phyloP scores from a whole-genome alignment of 257 asterid species.

The Ophiorrhiza pumila region DNA sequence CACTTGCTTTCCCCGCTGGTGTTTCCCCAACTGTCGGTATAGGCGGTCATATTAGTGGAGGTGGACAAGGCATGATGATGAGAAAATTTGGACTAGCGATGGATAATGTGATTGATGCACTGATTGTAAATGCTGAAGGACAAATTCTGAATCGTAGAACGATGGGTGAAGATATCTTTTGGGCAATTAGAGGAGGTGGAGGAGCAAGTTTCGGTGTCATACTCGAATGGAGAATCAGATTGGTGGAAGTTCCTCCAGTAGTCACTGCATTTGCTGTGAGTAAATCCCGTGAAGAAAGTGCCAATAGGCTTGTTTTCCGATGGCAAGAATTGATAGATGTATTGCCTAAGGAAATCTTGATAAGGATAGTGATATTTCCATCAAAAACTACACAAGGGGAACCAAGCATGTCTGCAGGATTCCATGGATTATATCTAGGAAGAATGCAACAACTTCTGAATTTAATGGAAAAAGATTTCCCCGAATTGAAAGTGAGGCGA shows the following conservation, averaged over 20 bases:
- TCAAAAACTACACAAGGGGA: not conserved
- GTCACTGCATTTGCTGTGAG: conserved; percentile 38
- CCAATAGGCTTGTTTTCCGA: conserved; percentile 19
- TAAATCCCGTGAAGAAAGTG: conserved; percentile 21
- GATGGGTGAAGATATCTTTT: conserved; percentile 34
- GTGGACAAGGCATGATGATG: conserved; percentile 51
- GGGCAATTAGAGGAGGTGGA: conserved; percentile 66
- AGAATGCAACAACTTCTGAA: not conserved
- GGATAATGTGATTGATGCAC: conserved; percentile 42
- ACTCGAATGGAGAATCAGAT: conserved; percentile 42
- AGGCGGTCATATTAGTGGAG: conserved; percentile 69
- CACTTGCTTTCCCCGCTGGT: conserved; percentile 52
- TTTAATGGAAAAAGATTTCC: conserved; percentile 13
- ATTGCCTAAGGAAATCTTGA: conserved; percentile 37
- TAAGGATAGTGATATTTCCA: conserved; percentile 33
- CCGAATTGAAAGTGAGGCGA: conserved; percentile 32
- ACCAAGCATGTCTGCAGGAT: not conserved
- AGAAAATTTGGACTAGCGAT: conserved; percentile 52
- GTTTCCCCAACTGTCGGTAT: conserved; percentile 54
- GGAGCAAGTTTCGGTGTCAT: conserved; percentile 53
- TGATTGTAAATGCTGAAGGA: conserved; percentile 29
- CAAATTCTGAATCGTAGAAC: conserved; percentile 27
- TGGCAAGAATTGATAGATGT: conserved; percentile 38
- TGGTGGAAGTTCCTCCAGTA: conserved; percentile 35
- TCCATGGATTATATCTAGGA: conserved; percentile 9